phyloP scores from a whole-genome alignment of 148 eudicot genomes.

The Simmondsia chinensis region DNA sequence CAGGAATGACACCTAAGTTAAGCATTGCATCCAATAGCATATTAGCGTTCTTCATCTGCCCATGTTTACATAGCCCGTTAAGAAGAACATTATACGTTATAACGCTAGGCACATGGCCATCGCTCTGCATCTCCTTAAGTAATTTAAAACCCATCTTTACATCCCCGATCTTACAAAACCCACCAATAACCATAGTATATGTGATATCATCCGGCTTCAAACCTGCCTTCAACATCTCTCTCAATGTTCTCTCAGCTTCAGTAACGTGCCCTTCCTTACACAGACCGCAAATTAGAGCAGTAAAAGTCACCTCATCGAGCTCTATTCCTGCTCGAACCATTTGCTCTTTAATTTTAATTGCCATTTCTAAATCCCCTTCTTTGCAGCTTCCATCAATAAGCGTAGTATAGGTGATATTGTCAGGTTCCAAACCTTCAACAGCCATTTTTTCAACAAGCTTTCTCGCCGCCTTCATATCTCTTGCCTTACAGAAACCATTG shows the following conservation, averaged over 20 bases:
- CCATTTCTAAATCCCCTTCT: conserved; percentile 57
- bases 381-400: conserved; percentile 68
- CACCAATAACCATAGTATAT: conserved; percentile 61
- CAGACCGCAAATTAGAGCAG: conserved; percentile 67
- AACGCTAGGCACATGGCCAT: conserved; percentile 39
- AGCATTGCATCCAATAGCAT: conserved; percentile 65
- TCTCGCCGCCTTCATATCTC: conserved; percentile 32
- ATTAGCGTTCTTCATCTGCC: conserved; percentile 71
- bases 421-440: conserved; percentile 44
- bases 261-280: conserved; percentile 36
- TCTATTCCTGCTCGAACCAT: conserved; percentile 39
- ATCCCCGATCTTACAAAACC: conserved; percentile 61
- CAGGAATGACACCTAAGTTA: conserved; percentile 57
- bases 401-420: conserved; percentile 65
- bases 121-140: conserved; percentile 52
- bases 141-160: conserved; percentile 58
- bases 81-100: conserved; percentile 70
- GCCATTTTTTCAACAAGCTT: conserved; percentile 40
- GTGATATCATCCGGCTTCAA: conserved; percentile 47
- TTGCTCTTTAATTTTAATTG: conserved; percentile 29
- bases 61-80: conserved; percentile 69
- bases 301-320: conserved; percentile 61
- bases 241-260: conserved; percentile 51
- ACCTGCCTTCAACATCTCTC: conserved; percentile 53
- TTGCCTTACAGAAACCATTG: conserved; percentile 53